A percentile compares a stretch with the other conserved stretches of the same genome.
Conservation (phyloP, 2,329 filamentous ascomycete genomes). For the Fusarium virguliforme region DNA sequence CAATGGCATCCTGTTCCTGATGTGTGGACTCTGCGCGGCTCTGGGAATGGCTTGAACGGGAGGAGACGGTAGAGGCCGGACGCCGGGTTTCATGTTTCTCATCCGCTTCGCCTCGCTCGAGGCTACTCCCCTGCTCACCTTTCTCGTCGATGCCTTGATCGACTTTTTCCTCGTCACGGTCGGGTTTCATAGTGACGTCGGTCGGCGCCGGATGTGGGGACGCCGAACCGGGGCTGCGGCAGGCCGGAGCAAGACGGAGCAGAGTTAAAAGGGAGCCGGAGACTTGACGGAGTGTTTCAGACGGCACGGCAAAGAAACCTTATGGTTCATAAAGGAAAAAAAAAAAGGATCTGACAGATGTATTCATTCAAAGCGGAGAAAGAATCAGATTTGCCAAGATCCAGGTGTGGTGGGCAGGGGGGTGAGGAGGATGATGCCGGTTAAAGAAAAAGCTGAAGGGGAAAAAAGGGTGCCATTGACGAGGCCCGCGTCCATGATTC, state of each 20-base stretch:
- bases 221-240: constrained; percentile 21
- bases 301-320: background rate
- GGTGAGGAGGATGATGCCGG: constrained; percentile 42
- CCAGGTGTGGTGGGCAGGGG: constrained; percentile 10
- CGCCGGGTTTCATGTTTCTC: constrained; percentile 20
- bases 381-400: constrained; percentile 18
- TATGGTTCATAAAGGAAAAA: background rate
- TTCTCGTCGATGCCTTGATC: constrained; percentile 16
- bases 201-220: constrained; percentile 47
- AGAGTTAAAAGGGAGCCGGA: background rate
- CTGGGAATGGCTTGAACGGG: constrained; percentile 19
- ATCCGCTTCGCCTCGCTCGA: constrained; percentile 31
- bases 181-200: constrained; percentile 12
- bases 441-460: background rate
- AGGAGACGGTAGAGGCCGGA: constrained; percentile 36
- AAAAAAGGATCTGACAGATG: background rate
- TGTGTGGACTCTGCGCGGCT: constrained; percentile 24
- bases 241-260: constrained; percentile 21
- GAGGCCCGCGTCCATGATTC: background rate
- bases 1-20: constrained; percentile 39
- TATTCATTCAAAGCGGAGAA: constrained; percentile 9
- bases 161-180: constrained; percentile 9
- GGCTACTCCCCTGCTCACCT: constrained; percentile 36
- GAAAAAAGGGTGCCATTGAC: background rate
- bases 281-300: background rate